Base-by-base conservation (phyloP, 2,329 filamentous ascomycete genomes). In the Cordyceps cicadae region DNA sequence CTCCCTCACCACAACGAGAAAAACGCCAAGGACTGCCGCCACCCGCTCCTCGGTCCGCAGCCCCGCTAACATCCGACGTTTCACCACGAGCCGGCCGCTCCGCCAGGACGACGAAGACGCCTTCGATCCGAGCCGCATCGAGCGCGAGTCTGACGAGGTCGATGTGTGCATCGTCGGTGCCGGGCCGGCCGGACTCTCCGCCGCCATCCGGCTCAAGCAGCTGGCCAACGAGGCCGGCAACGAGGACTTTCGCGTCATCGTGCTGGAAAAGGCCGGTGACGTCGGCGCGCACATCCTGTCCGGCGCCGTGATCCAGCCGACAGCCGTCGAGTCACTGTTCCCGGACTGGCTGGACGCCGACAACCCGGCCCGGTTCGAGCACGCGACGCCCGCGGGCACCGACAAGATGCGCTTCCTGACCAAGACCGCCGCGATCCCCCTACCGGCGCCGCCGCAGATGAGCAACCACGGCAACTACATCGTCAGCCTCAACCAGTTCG, bases 401-500 rank as follows among this genome's bases (percentile, higher is more conserved):
- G 94, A 99, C 70, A 87, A 86, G 75, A 96, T 99, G 93, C 87
- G 90, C 67, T 97, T 97, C 75, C 81, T 99, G 63, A 97, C 93
- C 52, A 89, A 92, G 77, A 88, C 81, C 59, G 79, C 80, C 63
- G 79, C 92, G 0, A 85, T 96, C 61, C 90, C 91, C 6, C 79
- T 97, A 58, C 94, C 93, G 1, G 86, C 87, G 14, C 94, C 94
- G 50, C 94, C 94, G 37, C 94, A 97, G 77, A 99, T 99, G 94
- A 86, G 92, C 79, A 99, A 99, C 73, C 85, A 96, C 69, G 94
- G 94, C 66, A 99, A 99, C 76, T 97, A 95, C 74, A 99, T 99
- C 66, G 86, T 99, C 70, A 96, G 90, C 70, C 77, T 99, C 69
- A 97, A 95, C 74, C 90, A 97, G 74, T 88, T 99, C 70, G 89